phyloP scores from a whole-genome alignment of 106 monocot genomes.

The Dendrobium nobile region DNA sequence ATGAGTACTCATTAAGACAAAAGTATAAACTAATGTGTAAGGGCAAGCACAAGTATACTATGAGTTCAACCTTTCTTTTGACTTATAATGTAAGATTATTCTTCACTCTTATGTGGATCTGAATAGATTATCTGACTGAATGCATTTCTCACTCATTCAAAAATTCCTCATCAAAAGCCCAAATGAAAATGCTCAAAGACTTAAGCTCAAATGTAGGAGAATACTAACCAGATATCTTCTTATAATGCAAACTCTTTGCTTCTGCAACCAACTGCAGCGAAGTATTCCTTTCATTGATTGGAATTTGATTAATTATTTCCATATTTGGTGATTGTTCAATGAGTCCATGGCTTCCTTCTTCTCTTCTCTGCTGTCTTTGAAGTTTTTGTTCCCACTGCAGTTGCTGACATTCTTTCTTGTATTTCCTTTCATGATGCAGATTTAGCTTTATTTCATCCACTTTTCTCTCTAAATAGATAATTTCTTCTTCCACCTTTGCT shows the following conservation, averaged over 20 bases:
- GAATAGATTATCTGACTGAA: too few species aligned
- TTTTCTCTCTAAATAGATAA: constrained; percentile 52
- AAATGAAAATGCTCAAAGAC: not conserved
- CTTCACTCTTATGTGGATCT: too few species aligned
- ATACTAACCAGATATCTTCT: not conserved
- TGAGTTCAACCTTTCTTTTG: too few species aligned
- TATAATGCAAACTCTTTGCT: constrained; percentile 14
- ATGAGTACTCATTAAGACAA: too few species aligned
- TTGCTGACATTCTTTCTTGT: constrained; percentile 33
- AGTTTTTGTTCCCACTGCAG: constrained; percentile 12
- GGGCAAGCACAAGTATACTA: too few species aligned
- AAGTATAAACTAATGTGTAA: too few species aligned
- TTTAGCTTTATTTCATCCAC: constrained; percentile 47
- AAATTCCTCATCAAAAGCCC: too few species aligned
- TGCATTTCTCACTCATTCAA: too few species aligned
- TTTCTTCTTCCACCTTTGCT: constrained; percentile 80
- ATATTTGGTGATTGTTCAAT: constrained; percentile 11
- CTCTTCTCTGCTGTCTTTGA: constrained; percentile 24
- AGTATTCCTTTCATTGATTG: constrained; percentile 16
- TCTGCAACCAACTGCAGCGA: constrained; percentile 30
- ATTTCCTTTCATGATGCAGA: constrained; percentile 10
- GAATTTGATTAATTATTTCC: constrained; percentile 10
- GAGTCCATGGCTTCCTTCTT: constrained; percentile 14
- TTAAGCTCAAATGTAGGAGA: not conserved
- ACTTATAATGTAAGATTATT: too few species aligned